These are phyloP conservation scores for Chaetoscypha palmicola DNA, from an alignment of 2,329 filamentous ascomycete genomes.

Conservation along the genomic window DNA sequence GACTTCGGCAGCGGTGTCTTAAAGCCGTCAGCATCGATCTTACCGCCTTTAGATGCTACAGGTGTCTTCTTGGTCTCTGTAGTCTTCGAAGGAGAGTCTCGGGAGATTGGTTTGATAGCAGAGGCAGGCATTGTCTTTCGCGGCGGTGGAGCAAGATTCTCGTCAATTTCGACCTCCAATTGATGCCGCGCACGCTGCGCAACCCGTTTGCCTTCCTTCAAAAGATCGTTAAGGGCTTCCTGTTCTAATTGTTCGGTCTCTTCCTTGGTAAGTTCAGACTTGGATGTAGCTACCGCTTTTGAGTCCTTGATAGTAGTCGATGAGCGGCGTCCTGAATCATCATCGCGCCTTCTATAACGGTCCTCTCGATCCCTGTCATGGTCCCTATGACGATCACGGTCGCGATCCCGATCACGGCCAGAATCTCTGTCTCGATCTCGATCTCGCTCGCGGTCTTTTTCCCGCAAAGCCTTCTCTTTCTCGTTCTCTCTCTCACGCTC, in stretches of 20 bases:
- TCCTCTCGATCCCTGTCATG: constrained; percentile 21
- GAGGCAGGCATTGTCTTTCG: constrained; percentile 29
- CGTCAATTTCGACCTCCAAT: constrained; percentile 30
- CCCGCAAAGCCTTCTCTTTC: constrained; percentile 12
- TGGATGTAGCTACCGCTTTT: constrained; percentile 11
- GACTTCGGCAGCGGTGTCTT: constrained; percentile 17
- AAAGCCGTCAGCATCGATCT: constrained; percentile 15
- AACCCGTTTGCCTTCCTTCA: constrained; percentile 29
- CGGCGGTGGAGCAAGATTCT: constrained; percentile 30
- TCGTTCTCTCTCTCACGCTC: constrained; percentile 18
- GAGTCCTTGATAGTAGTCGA: constrained; percentile 11
- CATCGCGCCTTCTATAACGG: constrained; percentile 23
- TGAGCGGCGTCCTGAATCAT: constrained; percentile 14
- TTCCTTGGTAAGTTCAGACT: constrained; percentile 28
- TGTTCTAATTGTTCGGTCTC: constrained; percentile 30
- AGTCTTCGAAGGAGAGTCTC: constrained; percentile 23
- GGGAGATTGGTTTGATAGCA: constrained; percentile 30
- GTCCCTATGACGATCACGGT: constrained; percentile 23
- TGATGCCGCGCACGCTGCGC: constrained; percentile 28
- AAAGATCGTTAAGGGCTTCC: constrained; percentile 30
- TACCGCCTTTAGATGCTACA: constrained; percentile 8
- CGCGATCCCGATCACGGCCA: constrained; percentile 33
- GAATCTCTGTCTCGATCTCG: constrained; percentile 23
- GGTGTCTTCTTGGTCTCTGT: constrained; percentile 24
- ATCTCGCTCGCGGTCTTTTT: constrained; percentile 18